A percentile compares a stretch with the other conserved stretches of the same genome.
Conservation (phyloP, 164 flowering plant species). For the Liquidambar formosana region DNA sequence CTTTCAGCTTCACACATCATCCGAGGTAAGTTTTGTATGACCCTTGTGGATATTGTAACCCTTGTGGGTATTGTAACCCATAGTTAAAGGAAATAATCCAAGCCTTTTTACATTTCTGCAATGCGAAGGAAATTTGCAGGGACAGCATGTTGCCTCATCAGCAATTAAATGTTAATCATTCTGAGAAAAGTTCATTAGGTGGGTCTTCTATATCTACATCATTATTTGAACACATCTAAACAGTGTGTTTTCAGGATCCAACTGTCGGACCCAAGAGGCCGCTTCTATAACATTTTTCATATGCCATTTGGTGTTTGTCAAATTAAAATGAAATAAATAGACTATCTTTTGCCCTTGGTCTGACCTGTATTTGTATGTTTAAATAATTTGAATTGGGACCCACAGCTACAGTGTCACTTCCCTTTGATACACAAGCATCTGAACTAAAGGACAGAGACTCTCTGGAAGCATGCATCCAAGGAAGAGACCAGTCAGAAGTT, state of each 20-base stretch:
- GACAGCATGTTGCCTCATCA: conserved; percentile 27
- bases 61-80: conserved; percentile 1
- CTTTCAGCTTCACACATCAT: conserved; percentile 31
- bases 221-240: background rate
- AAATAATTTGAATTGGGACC: conserved; percentile 11
- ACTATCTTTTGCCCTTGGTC: background rate
- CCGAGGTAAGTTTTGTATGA: conserved; percentile 29
- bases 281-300: background rate
- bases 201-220: conserved; percentile 9
- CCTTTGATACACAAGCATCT: conserved; percentile 21
- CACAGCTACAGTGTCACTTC: conserved; percentile 18
- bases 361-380: background rate
- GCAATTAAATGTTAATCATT: conserved; percentile 22
- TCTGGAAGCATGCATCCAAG: conserved; percentile 23
- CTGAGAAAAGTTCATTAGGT: conserved; percentile 38
- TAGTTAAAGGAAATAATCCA: background rate
- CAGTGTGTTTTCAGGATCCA: background rate
- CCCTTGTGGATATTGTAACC: background rate
- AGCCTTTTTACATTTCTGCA: conserved; percentile 3
- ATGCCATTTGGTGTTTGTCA: background rate
- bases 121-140: conserved; percentile 39
- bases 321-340: background rate
- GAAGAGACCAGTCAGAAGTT: conserved; percentile 19
- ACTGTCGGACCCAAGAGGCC: background rate
- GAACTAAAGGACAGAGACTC: conserved; percentile 15